Conservation (phyloP, 805 yeast species). For the Yarrowia keelungensis region DNA sequence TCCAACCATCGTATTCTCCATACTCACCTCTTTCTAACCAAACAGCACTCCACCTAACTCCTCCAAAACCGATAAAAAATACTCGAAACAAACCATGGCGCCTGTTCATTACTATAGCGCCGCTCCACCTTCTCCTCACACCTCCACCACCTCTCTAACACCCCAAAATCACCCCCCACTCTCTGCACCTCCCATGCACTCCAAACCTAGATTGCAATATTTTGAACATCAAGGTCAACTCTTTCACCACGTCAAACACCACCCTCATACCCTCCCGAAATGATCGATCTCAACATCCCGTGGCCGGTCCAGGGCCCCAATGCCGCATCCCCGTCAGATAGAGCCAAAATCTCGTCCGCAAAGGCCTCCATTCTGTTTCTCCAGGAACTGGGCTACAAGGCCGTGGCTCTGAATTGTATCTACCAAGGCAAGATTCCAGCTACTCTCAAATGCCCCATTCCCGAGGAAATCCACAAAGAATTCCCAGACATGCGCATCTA, state of each 20-base stretch:
- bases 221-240: neutral
- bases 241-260: neutral
- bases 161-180: neutral
- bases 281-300: slow-evolving; percentile 38
- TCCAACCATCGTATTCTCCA: neutral
- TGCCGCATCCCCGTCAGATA: slow-evolving; percentile 16
- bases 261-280: neutral
- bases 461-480: slow-evolving; percentile 48
- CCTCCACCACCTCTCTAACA: neutral
- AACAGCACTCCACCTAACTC: neutral
- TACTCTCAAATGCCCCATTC: slow-evolving; percentile 51
- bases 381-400: slow-evolving; percentile 63
- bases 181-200: slow-evolving; percentile 2
- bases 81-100: neutral
- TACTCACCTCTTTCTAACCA: neutral
- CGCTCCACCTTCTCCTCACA: too few species aligned
- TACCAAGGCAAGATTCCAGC: slow-evolving; percentile 45
- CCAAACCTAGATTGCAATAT: slow-evolving; percentile 25
- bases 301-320: slow-evolving; percentile 32
- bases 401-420: slow-evolving; percentile 72
- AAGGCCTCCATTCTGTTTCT: slow-evolving; percentile 24
- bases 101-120: too few species aligned
- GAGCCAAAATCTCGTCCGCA: slow-evolving; percentile 14
- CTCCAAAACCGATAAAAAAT: neutral
- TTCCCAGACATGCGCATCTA: slow-evolving; percentile 59